phyloP scores from a whole-genome alignment of 805 yeast genomes.

The Yamadazyma paraphyllophila region DNA sequence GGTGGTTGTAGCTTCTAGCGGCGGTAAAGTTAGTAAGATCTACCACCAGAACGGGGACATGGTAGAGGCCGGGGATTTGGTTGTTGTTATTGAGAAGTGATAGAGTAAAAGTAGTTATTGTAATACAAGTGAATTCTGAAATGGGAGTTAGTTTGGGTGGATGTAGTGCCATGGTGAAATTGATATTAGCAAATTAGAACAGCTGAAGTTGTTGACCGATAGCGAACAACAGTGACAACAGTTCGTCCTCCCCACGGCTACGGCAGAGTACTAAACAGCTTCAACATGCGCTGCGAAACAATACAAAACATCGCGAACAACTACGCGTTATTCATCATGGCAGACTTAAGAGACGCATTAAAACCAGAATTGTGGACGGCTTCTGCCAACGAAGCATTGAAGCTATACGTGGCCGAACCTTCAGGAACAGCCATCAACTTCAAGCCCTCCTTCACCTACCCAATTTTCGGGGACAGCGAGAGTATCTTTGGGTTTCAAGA shows the following conservation, averaged over 20 bases:
- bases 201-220: not conserved
- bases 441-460: constrained; percentile 82
- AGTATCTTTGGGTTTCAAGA: constrained; percentile 81
- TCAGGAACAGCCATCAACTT: constrained; percentile 58
- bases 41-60: constrained; percentile 87
- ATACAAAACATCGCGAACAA: too few species aligned
- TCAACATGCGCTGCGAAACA: too few species aligned
- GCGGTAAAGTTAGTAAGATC: constrained; percentile 71
- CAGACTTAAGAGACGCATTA: constrained; percentile 27
- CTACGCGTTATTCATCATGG: constrained; percentile 6
- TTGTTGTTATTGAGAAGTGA: constrained; percentile 65
- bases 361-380: constrained; percentile 74
- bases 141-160: not conserved
- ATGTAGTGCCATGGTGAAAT: too few species aligned
- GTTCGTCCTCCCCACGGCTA: too few species aligned
- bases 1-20: constrained; percentile 71
- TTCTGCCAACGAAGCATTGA: constrained; percentile 67
- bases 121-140: not conserved
- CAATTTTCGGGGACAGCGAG: constrained; percentile 90
- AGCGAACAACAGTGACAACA: too few species aligned
- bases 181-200: too few species aligned
- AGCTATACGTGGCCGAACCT: constrained; percentile 54
- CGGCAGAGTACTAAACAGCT: too few species aligned
- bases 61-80: constrained; percentile 95
- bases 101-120: not conserved